A percentile compares a stretch with the other conserved stretches of the same genome.
phyloP scores from a whole-genome alignment of 441 rosid genomes.

The Eruca vesicaria region DNA sequence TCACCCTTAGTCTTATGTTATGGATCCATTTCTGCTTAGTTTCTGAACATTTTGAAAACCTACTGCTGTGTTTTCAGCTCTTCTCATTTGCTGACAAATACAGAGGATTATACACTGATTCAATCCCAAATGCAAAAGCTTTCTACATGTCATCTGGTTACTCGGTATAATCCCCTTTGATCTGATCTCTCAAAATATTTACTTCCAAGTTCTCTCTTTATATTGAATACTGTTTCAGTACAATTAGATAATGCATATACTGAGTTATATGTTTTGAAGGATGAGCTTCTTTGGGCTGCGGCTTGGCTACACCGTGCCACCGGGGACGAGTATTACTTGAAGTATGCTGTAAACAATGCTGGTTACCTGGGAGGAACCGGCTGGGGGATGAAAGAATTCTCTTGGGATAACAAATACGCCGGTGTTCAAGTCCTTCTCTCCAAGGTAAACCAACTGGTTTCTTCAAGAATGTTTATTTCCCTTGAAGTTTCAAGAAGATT shows the following conservation, averaged over 20 bases:
- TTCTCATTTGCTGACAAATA: conserved; percentile 63
- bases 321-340: conserved; percentile 50
- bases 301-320: conserved; percentile 61
- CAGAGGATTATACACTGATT: conserved; percentile 62
- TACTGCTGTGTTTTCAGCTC: conserved; percentile 41
- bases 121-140: conserved; percentile 46
- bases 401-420: conserved; percentile 79
- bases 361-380: conserved; percentile 69
- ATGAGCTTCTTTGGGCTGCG: conserved; percentile 70
- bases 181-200: background rate
- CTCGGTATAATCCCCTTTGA: conserved; percentile 35
- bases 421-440: conserved; percentile 67
- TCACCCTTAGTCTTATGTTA: background rate
- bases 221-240: background rate
- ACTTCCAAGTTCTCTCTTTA: background rate
- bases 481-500: background rate
- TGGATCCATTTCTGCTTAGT: background rate
- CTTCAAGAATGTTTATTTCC: background rate
- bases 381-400: conserved; percentile 65
- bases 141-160: conserved; percentile 66
- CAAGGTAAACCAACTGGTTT: conserved; percentile 39
- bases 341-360: conserved; percentile 52
- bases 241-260: background rate
- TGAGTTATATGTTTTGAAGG: conserved; percentile 32
- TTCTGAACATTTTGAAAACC: conserved; percentile 1